phyloP scores from a whole-genome alignment of 768 basidiomycete species.

The Termitomyces sp. region DNA sequence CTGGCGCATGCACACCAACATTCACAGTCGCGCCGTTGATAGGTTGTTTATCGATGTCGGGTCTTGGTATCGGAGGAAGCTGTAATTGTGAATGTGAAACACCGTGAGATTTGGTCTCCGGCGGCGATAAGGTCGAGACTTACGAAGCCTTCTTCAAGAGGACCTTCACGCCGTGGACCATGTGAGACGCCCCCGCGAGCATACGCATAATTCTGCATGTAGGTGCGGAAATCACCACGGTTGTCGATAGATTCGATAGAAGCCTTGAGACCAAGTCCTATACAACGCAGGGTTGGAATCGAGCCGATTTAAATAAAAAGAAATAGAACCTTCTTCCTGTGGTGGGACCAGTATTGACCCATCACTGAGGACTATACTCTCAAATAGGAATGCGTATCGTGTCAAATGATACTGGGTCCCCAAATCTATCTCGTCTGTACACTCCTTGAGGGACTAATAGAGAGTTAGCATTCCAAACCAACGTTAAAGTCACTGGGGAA shows the following conservation, averaged over 20 bases:
- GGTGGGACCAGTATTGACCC: slow-evolving; percentile 80
- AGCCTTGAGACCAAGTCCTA: slow-evolving; percentile 73
- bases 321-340: slow-evolving; percentile 54
- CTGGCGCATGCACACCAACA: slow-evolving; percentile 44
- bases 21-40: slow-evolving; percentile 25
- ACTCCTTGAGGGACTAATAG: slow-evolving; percentile 81
- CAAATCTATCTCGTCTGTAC: slow-evolving; percentile 92
- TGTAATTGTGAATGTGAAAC: slow-evolving; percentile 18
- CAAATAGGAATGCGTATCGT: slow-evolving; percentile 91
- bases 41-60: slow-evolving; percentile 20
- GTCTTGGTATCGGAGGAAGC: slow-evolving; percentile 60
- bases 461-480: not conserved
- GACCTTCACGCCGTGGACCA: slow-evolving; percentile 86
- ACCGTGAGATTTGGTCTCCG: slow-evolving; percentile 1
- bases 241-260: slow-evolving; percentile 92
- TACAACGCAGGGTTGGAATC: slow-evolving; percentile 1
- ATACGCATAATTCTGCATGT: slow-evolving; percentile 97
- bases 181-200: slow-evolving; percentile 64
- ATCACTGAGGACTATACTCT: slow-evolving; percentile 85
- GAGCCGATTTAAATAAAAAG: not conserved
- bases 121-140: slow-evolving; percentile 27
- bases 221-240: slow-evolving; percentile 89
- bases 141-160: slow-evolving; percentile 90
- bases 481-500: not conserved
- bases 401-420: slow-evolving; percentile 98